Conservation (phyloP, 2,329 filamentous ascomycete genomes). For the Helotiales sp. region DNA sequence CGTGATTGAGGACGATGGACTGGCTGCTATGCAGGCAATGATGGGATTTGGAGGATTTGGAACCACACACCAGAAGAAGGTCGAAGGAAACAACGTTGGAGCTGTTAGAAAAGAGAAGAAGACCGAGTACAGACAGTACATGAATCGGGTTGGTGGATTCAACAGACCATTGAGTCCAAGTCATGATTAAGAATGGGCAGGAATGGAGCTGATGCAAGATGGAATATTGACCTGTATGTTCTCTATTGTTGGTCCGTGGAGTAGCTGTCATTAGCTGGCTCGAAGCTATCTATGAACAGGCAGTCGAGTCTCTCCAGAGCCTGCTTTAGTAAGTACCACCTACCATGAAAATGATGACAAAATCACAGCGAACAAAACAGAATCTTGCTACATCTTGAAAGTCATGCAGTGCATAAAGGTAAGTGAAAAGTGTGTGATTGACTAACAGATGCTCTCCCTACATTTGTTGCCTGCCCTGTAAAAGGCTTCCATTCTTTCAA, state of each 20-base stretch:
- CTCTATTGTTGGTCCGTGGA: background rate
- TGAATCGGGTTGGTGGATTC: slow-evolving; percentile 83
- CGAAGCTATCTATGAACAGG: background rate
- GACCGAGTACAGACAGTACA: slow-evolving; percentile 94
- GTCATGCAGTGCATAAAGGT: no score
- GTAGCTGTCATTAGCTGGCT: background rate
- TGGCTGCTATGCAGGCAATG: slow-evolving; percentile 75
- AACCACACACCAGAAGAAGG: slow-evolving; percentile 84
- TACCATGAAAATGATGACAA: no score
- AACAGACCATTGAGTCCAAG: slow-evolving; percentile 72
- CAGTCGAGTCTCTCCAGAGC: background rate
- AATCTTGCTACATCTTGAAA: no score
- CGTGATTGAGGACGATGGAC: slow-evolving; percentile 62
- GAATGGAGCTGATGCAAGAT: background rate
- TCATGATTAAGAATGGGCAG: slow-evolving; percentile 20
- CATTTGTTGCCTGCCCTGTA: no score
- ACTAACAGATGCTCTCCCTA: no score
- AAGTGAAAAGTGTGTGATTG: no score
- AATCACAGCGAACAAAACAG: no score
- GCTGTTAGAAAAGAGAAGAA: slow-evolving; percentile 90
- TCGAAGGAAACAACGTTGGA: slow-evolving; percentile 82
- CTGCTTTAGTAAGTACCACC: no score
- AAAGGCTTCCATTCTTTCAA: no score
- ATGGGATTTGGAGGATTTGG: slow-evolving; percentile 91
- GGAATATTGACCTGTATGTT: background rate